Percentiles rank a stretch among this genome's conserved stretches.
Conservation (phyloP, 1,284 basidiomycete genomes). For the Ustilago trichophora region DNA sequence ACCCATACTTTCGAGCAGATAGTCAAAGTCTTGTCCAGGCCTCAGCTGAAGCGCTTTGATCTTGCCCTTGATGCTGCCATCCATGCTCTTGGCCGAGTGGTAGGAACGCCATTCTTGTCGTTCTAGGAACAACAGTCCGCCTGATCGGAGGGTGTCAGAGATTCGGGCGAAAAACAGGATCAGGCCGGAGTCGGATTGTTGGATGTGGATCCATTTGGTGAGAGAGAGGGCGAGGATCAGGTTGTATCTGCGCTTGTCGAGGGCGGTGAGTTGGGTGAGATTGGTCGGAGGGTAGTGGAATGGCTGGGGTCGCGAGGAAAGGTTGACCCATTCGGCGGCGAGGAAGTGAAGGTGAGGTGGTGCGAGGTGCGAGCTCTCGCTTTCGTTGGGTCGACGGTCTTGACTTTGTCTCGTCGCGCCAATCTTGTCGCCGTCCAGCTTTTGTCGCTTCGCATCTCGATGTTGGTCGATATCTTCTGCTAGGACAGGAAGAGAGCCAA, state of each 20-base stretch:
- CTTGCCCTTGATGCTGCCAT: slow-evolving; percentile 10
- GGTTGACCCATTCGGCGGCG: slow-evolving; percentile 23
- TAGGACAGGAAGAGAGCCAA: no score
- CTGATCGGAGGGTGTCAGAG: slow-evolving; percentile 1
- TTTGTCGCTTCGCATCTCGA: no score
- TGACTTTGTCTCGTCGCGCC: no score
- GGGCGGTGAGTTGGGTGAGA: not conserved
- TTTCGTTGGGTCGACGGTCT: no score
- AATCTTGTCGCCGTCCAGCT: no score
- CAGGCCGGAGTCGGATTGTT: slow-evolving; percentile 25
- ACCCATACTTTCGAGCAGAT: slow-evolving; percentile 20
- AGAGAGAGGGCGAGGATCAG: slow-evolving; percentile 33
- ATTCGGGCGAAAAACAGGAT: slow-evolving; percentile 26
- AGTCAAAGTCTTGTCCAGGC: slow-evolving; percentile 34
- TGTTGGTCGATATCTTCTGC: no score
- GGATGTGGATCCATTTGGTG: slow-evolving; percentile 50
- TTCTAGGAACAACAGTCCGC: slow-evolving; percentile 24
- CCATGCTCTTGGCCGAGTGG: slow-evolving; percentile 19
- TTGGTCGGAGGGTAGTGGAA: not conserved
- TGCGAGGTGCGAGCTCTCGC: no score
- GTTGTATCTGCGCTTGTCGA: slow-evolving; percentile 4
- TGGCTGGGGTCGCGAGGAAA: not conserved
- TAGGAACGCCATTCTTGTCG: slow-evolving; percentile 38
- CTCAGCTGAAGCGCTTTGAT: slow-evolving; percentile 25
- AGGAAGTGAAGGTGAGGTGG: slow-evolving; percentile 10